A percentile compares a stretch with the other conserved stretches of the same genome.
Conservation (phyloP, 2,329 filamentous ascomycete species). For the Trichoderma koningii region DNA sequence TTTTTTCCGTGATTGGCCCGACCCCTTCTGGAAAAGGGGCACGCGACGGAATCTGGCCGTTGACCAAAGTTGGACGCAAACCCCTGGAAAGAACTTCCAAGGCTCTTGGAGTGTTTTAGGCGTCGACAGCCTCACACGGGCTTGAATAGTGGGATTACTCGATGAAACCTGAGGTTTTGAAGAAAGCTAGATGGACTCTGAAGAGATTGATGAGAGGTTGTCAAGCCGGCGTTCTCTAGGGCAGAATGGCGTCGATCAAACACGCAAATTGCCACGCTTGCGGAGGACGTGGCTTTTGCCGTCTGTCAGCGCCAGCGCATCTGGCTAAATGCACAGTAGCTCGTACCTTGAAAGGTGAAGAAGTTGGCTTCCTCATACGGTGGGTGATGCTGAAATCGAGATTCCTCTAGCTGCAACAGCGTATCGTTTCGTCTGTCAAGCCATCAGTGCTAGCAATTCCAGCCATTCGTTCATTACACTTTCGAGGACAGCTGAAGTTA, state of each 20-base stretch:
- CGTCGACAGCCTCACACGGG: too few relatives aligned
- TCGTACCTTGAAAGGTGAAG: too few relatives aligned
- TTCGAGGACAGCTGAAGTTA: neutral
- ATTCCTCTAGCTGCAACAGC: too few relatives aligned
- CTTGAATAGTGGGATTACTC: too few relatives aligned
- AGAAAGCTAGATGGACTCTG: neutral
- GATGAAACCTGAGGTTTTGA: too few relatives aligned
- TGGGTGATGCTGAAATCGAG: too few relatives aligned
- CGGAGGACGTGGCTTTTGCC: neutral
- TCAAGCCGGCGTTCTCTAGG: neutral
- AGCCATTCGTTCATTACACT: too few relatives aligned
- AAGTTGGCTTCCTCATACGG: too few relatives aligned
- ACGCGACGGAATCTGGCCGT: conserved; percentile 1
- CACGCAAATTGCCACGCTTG: neutral
- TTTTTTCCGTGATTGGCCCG: neutral
- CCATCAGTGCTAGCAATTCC: too few relatives aligned
- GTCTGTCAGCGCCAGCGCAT: neutral
- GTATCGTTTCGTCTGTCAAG: too few relatives aligned
- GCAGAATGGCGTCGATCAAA: neutral
- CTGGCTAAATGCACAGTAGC: neutral
- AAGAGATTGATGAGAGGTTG: neutral
- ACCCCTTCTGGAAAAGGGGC: conserved; percentile 24
- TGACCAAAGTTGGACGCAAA: neutral
- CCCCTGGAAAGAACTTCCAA: neutral
- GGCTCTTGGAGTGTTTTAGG: too few relatives aligned